Evolutionary conservation across 768 basidiomycete species (phyloP), one percentile per base, ranked within the genome.

Genomic region (Clavaria fumosa): DNA sequence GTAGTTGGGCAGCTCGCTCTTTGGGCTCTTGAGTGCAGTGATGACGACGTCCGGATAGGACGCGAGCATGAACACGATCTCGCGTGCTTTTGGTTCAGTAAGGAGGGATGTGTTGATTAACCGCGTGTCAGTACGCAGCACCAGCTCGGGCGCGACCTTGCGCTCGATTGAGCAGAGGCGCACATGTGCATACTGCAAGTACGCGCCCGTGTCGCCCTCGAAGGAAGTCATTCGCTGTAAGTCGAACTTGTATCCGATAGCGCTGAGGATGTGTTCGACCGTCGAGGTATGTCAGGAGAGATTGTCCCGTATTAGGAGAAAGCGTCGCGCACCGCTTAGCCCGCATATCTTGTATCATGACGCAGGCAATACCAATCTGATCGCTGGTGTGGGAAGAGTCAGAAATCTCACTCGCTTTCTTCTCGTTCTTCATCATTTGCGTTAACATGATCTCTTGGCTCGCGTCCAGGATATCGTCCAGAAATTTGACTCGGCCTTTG

Each of bases 311-410:
- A n/a, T n/a, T n/a, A n/a, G n/a, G n/a, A n/a, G n/a, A n/a, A n/a
- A n/a, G n/a, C n/a, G 26, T 7, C 21, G 39, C 72, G 31, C 45
- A 89, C 89, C 89, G 66, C 56, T 88, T 93, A 10, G 86, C 88
- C 30, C 81, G 70, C 88, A 93, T 90, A 53, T 95, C 90, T 58
- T 99, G 95, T 42, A 99, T 90, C 64, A 96, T 97, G 47, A 99
- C 80, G 2, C 88, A 89, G 0, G 88, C 82, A 49, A 95, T 88
- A 14, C 91, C 95, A 34, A 96, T 77, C 56, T 93, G 83, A 44
- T 68, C 66, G 40, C 73, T 71, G 32, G 78, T 79, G 33, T 56
- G 60, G 51, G 84, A 80, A 1, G 93, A 91, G 55, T 99, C 75
- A 50, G 86, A 85, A 24, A 99, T 69, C 18, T 78, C 75, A 3